Conservation (phyloP, 1,284 basidiomycete species). For the Cryptococcus sp. region DNA sequence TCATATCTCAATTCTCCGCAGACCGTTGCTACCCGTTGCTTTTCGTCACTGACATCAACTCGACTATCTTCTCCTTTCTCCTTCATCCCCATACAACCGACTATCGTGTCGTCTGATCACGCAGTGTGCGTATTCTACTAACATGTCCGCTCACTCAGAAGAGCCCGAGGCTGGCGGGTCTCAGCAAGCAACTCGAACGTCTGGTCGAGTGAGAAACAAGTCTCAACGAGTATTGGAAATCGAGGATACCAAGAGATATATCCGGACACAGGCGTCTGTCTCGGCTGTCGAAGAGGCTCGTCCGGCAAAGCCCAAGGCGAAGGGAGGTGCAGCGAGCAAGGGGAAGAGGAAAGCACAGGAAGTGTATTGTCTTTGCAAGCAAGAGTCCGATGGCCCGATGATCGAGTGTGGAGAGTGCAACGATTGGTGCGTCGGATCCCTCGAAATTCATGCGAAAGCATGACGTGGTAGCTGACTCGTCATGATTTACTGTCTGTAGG, state of each 20-base stretch:
- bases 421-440: slow-evolving; percentile 39
- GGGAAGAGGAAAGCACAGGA: slow-evolving; percentile 24
- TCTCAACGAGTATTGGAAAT: slow-evolving; percentile 33
- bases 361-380: slow-evolving; percentile 42
- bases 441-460: neutral
- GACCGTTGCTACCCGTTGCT: too few species aligned
- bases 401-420: slow-evolving; percentile 48
- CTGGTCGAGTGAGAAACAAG: slow-evolving; percentile 27
- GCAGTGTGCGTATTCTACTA: too few species aligned
- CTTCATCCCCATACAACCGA: too few species aligned
- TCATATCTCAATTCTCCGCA: too few species aligned
- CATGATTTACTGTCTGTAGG: slow-evolving; percentile 26
- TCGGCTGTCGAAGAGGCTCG: neutral
- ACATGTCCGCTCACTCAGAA: too few species aligned
- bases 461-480: neutral
- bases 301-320: slow-evolving; percentile 2
- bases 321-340: slow-evolving; percentile 21
- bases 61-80: too few species aligned
- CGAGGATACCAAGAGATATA: slow-evolving; percentile 30
- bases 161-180: neutral
- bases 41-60: neutral
- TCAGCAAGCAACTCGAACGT: slow-evolving; percentile 17
- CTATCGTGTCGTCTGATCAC: too few species aligned
- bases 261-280: slow-evolving; percentile 10
- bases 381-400: slow-evolving; percentile 38